Conservation (phyloP, 75 land plant genomes). For the Picea glauca region DNA sequence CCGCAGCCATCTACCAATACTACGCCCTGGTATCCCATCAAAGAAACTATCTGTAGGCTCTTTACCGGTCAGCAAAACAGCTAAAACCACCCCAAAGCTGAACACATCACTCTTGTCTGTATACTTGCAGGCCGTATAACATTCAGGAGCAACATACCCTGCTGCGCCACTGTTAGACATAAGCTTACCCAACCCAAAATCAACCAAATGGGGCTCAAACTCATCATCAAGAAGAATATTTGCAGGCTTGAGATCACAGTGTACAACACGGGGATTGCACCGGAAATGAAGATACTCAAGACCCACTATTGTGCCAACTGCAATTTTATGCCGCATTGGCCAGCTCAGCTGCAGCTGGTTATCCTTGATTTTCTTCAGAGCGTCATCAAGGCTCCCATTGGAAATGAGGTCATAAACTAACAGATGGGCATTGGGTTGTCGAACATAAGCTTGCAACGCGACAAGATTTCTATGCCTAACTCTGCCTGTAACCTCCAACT, state of each 20-base stretch:
- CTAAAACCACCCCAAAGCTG: constrained; percentile 71
- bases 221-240: constrained; percentile 63
- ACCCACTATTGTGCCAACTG: constrained; percentile 57
- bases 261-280: constrained; percentile 41
- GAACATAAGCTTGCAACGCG: constrained; percentile 52
- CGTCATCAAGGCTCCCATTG: constrained; percentile 53
- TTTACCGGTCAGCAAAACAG: constrained; percentile 52
- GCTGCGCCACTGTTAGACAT: constrained; percentile 31
- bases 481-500: constrained; percentile 44
- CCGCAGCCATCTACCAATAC: constrained; percentile 54
- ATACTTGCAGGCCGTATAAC: constrained; percentile 58
- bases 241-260: constrained; percentile 49
- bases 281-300: constrained; percentile 57
- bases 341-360: constrained; percentile 41
- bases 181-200: constrained; percentile 51
- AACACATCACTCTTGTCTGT: constrained; percentile 72
- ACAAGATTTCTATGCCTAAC: constrained; percentile 55
- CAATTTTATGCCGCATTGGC: constrained; percentile 52
- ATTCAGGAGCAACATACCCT: constrained; percentile 65
- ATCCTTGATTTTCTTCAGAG: constrained; percentile 33
- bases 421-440: constrained; percentile 28
- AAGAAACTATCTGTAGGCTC: constrained; percentile 66
- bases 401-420: constrained; percentile 58
- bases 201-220: constrained; percentile 58
- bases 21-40: constrained; percentile 22